Evolutionary conservation across 495 filamentous ascomycete species (phyloP).

Genomic region (Daldinia caldariorum): DNA sequence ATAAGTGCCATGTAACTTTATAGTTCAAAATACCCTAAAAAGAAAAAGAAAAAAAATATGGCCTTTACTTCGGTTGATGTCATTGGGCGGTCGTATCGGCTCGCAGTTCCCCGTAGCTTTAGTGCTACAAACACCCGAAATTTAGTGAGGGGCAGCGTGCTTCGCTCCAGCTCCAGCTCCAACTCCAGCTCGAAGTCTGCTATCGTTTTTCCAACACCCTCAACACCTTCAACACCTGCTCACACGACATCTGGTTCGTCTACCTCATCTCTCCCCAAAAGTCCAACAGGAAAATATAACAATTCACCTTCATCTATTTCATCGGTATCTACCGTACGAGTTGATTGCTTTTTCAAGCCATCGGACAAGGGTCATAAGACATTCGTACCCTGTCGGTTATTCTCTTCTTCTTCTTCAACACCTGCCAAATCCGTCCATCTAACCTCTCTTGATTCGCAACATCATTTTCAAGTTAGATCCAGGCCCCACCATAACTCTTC

Average conservation of each 20-base stretch:
- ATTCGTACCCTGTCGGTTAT: constrained; percentile 22
- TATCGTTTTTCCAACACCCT: neutral
- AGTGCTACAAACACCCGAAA: constrained; percentile 10
- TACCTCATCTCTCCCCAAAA: constrained; percentile 24
- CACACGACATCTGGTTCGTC: neutral
- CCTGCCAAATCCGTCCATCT: constrained; percentile 44
- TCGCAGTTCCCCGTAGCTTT: constrained; percentile 22
- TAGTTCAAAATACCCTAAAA: neutral
- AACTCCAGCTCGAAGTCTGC: neutral
- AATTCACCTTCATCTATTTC: neutral
- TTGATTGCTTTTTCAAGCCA: constrained; percentile 34
- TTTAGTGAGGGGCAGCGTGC: constrained; percentile 27
- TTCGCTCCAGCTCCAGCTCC: constrained; percentile 2
- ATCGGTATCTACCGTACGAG: constrained; percentile 15
- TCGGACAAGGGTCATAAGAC: constrained; percentile 32
- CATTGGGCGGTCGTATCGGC: constrained; percentile 41
- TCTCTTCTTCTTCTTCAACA: constrained; percentile 30
- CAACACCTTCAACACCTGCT: no score
- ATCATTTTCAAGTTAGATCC: constrained; percentile 34
- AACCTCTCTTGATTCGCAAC: constrained; percentile 30
- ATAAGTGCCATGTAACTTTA: constrained; percentile 8
- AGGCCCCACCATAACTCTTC: constrained; percentile 30
- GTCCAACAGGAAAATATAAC: constrained; percentile 27
- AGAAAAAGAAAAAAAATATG: neutral
- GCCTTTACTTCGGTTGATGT: constrained; percentile 26